These are phyloP conservation scores for Candida mattraensis DNA, from an alignment of 805 yeast genomes.

Conservation along the genomic window DNA sequence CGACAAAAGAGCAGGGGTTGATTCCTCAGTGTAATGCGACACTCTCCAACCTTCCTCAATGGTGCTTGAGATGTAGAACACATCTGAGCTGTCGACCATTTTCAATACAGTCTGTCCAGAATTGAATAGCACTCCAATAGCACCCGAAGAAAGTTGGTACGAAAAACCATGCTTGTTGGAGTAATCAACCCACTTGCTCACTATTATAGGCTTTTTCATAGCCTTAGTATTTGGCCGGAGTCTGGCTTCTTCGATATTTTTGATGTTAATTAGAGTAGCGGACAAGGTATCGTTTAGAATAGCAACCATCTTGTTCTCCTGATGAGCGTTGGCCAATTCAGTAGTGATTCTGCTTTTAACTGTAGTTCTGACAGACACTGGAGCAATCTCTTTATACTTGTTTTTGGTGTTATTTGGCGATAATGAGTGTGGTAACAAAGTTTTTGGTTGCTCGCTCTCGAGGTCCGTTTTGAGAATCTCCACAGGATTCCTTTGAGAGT, in stretches of 20 bases:
- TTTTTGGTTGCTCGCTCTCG: slow-evolving; percentile 63
- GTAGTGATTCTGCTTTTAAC: slow-evolving; percentile 28
- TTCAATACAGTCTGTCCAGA: slow-evolving; percentile 81
- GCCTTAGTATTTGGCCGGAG: slow-evolving; percentile 11
- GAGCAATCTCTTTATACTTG: slow-evolving; percentile 72
- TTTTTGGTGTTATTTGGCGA: slow-evolving; percentile 90
- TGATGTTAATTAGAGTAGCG: slow-evolving; percentile 29
- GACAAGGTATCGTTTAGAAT: slow-evolving; percentile 29
- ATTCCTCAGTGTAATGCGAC: slow-evolving; percentile 42
- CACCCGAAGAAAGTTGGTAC: slow-evolving; percentile 86
- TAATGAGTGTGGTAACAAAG: slow-evolving; percentile 81
- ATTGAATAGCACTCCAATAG: slow-evolving; percentile 86
- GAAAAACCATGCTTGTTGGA: slow-evolving; percentile 95
- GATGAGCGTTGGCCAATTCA: slow-evolving; percentile 30
- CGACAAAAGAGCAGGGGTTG: slow-evolving; percentile 48
- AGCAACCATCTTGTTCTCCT: slow-evolving; percentile 29
- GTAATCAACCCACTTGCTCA: slow-evolving; percentile 97
- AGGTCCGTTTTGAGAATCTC: slow-evolving; percentile 68
- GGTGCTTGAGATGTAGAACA: slow-evolving; percentile 60
- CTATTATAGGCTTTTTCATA: slow-evolving; percentile 58
- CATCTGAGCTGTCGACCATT: slow-evolving; percentile 59
- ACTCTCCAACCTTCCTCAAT: slow-evolving; percentile 53
- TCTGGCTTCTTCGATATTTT: slow-evolving; percentile 27
- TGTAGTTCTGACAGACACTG: slow-evolving; percentile 25
- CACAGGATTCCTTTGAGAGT: slow-evolving; percentile 57